Conservation (phyloP, 192 early-diverging fungal genomes). For the Allomyces macrogynus region DNA sequence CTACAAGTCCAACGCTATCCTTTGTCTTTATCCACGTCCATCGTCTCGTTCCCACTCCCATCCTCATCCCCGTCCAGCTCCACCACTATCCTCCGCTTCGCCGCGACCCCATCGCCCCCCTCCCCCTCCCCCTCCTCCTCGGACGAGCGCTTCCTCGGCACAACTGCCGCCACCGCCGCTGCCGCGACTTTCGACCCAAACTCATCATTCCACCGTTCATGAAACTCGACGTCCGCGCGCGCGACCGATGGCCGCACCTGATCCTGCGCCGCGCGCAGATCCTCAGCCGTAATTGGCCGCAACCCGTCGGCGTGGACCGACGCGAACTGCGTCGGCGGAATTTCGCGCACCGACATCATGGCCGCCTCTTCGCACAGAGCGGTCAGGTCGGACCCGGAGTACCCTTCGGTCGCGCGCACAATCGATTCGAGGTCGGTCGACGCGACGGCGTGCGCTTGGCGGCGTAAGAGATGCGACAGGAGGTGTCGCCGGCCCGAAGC, state of each 20-base stretch:
- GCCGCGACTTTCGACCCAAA: conserved; percentile 30
- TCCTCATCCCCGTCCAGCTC: no score
- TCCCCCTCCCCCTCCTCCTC: no score
- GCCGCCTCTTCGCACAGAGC: conserved; percentile 57
- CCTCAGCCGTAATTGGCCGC: conserved; percentile 45
- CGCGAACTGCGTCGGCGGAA: conserved; percentile 18
- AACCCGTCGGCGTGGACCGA: conserved; percentile 33
- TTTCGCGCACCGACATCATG: conserved; percentile 50
- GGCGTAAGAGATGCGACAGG: conserved; percentile 35
- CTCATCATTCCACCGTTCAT: conserved; percentile 47
- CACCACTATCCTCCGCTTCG: no score
- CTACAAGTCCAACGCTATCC: no score
- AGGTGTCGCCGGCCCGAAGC: conserved; percentile 37
- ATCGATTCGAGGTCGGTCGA: conserved; percentile 27
- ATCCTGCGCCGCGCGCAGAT: conserved; percentile 61
- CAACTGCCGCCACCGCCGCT: neutral
- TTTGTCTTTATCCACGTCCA: no score
- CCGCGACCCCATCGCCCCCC: no score
- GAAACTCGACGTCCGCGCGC: conserved; percentile 51
- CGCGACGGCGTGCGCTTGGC: conserved; percentile 32
- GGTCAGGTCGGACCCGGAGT: conserved; percentile 77
- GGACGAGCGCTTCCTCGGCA: no score
- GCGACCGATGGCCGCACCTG: conserved; percentile 74
- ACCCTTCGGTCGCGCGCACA: conserved; percentile 17
- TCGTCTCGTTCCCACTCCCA: no score